Evolutionary conservation across 1,139 yeast species (phyloP).

Genomic region (Suhomyces bokatorum): DNA sequence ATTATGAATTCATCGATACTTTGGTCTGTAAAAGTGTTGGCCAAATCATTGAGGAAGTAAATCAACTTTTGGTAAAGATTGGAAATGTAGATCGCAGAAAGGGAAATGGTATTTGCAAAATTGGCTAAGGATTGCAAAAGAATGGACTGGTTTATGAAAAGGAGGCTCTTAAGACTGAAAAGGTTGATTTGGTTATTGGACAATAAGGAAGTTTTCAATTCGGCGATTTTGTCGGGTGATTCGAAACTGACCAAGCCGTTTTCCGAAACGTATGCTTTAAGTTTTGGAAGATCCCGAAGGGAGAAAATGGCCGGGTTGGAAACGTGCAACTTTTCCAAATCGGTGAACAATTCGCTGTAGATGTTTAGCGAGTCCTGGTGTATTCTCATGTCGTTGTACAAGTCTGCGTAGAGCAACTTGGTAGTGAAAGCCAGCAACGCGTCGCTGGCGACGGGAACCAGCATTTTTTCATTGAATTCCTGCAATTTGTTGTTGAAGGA

Average conservation of each 20-base stretch:
- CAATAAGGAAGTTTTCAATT: constrained; percentile 20
- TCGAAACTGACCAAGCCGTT: constrained; percentile 20
- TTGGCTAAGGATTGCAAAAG: constrained; percentile 32
- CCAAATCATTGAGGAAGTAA: constrained; percentile 42
- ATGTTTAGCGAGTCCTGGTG: constrained; percentile 57
- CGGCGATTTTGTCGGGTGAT: constrained; percentile 16
- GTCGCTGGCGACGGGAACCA: constrained; percentile 28
- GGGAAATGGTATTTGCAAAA: constrained; percentile 30
- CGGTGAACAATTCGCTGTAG: constrained; percentile 40
- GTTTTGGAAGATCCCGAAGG: neutral
- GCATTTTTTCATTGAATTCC: constrained; percentile 36
- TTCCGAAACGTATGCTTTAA: neutral
- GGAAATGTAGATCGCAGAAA: constrained; percentile 35
- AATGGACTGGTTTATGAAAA: constrained; percentile 31
- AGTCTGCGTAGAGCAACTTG: constrained; percentile 28
- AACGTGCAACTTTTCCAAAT: constrained; percentile 24
- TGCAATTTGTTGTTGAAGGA: constrained; percentile 57
- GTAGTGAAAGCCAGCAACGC: constrained; percentile 16
- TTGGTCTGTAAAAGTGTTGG: constrained; percentile 19
- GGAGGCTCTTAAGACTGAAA: constrained; percentile 27
- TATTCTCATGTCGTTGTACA: constrained; percentile 50
- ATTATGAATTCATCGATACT: constrained; percentile 32
- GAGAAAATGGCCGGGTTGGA: constrained; percentile 22
- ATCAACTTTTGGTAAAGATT: constrained; percentile 35
- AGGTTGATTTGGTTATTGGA: constrained; percentile 21